phyloP scores from a whole-genome alignment of 805 yeast species.

The Henningerozyma blattae region DNA sequence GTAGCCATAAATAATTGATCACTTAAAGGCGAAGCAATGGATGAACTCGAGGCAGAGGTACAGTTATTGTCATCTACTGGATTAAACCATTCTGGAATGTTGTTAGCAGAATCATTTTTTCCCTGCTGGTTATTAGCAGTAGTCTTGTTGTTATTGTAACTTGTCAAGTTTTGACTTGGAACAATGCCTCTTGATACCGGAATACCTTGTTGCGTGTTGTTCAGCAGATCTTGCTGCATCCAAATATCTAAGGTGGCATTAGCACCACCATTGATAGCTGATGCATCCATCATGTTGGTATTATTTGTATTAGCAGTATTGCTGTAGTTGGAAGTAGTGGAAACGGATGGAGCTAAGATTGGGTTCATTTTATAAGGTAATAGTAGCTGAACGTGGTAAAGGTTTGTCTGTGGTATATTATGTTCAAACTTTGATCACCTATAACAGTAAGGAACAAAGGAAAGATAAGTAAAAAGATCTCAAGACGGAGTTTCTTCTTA shows the following conservation, averaged over 20 bases:
- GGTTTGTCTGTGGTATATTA: no score
- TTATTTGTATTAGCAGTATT: neutral
- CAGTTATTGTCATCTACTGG: constrained; percentile 18
- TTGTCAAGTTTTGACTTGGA: neutral
- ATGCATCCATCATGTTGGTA: neutral
- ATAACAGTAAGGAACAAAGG: no score
- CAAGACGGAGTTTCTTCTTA: no score
- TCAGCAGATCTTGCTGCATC: neutral
- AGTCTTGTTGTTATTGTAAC: neutral
- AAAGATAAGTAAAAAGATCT: no score
- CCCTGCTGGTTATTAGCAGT: no score
- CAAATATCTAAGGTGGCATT: neutral
- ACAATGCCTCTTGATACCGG: neutral
- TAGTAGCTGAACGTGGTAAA: no score
- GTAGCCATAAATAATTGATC: constrained; percentile 1
- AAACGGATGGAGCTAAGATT: neutral
- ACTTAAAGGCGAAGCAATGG: constrained; percentile 12
- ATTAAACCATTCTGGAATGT: constrained; percentile 15
- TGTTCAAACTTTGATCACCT: no score
- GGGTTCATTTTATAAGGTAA: no score
- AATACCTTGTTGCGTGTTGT: neutral
- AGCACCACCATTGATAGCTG: neutral
- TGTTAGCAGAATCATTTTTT: neutral
- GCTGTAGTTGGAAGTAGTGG: no score
- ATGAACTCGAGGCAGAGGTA: constrained; percentile 13